phyloP scores from a whole-genome alignment of 2,329 filamentous ascomycete species.

The Trichophyton equinum region DNA sequence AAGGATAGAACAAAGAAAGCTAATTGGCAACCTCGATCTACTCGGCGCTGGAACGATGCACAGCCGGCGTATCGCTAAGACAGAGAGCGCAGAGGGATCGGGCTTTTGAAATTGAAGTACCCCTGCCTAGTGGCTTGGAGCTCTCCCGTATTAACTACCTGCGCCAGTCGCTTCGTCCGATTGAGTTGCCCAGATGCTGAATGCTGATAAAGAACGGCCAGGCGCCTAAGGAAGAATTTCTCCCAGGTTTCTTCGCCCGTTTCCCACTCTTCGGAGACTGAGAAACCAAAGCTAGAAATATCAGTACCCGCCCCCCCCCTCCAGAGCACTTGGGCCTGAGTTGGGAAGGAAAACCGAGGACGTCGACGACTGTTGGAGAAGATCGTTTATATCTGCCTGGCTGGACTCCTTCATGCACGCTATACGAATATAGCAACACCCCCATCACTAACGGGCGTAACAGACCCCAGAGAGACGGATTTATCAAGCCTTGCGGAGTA shows the following conservation, averaged over 20 bases:
- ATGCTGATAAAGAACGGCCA: background rate
- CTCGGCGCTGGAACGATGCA: background rate
- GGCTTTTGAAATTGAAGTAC: background rate
- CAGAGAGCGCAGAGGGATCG: background rate
- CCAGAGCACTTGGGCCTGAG: background rate
- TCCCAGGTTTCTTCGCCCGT: background rate
- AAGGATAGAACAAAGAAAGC: constrained; percentile 11
- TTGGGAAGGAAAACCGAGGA: background rate
- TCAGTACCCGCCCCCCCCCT: too few relatives aligned
- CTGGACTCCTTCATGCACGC: background rate
- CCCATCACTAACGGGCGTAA: constrained; percentile 1
- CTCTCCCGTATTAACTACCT: background rate
- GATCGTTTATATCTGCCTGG: background rate
- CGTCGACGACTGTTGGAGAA: background rate
- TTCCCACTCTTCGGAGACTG: background rate
- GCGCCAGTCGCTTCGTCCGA: background rate
- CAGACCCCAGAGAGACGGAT: background rate
- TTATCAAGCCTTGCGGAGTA: background rate
- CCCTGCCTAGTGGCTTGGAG: constrained; percentile 1
- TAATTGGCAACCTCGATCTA: background rate
- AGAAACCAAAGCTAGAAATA: background rate
- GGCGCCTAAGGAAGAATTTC: background rate
- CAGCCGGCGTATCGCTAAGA: background rate
- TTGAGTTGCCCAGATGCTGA: too few relatives aligned
- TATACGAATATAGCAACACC: background rate